A percentile compares a stretch with the other conserved stretches of the same genome.
phyloP scores from a whole-genome alignment of 805 yeast genomes.

The Metschnikowia borealis region DNA sequence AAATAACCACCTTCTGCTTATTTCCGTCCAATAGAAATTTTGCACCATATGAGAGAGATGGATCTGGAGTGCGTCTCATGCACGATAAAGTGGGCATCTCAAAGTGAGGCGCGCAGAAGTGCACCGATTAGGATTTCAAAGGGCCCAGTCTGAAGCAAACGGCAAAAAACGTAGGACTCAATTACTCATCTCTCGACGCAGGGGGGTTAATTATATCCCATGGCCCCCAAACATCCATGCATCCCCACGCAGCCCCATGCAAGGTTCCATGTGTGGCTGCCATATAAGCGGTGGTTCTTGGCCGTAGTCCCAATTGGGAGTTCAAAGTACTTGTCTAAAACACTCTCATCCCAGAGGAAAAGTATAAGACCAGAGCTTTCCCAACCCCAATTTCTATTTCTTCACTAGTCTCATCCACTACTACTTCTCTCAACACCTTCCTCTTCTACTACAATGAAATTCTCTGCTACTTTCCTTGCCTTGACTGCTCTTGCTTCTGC shows the following conservation, averaged over 20 bases:
- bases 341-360: not conserved
- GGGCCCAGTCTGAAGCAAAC: conserved; percentile 4
- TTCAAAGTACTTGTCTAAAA: not conserved
- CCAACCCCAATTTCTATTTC: not conserved
- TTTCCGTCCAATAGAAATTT: too few relatives aligned
- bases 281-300: too few relatives aligned
- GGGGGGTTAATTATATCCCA: too few relatives aligned
- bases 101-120: too few relatives aligned
- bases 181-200: too few relatives aligned
- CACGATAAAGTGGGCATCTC: not conserved
- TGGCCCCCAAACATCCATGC: not conserved
- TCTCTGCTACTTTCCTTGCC: conserved; percentile 14
- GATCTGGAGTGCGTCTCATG: not conserved
- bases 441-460: conserved; percentile 10
- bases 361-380: too few relatives aligned
- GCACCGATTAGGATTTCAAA: conserved; percentile 10
- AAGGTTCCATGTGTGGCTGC: too few relatives aligned
- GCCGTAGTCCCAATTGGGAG: not conserved
- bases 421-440: not conserved
- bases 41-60: too few relatives aligned
- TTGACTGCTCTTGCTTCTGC: conserved; percentile 13
- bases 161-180: not conserved
- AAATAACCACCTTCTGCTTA: too few relatives aligned
- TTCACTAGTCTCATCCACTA: not conserved
- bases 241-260: not conserved